These are phyloP conservation scores for Pseudogymnoascus sp. DNA, from an alignment of 2,329 filamentous ascomycete genomes.

Conservation along the genomic window DNA sequence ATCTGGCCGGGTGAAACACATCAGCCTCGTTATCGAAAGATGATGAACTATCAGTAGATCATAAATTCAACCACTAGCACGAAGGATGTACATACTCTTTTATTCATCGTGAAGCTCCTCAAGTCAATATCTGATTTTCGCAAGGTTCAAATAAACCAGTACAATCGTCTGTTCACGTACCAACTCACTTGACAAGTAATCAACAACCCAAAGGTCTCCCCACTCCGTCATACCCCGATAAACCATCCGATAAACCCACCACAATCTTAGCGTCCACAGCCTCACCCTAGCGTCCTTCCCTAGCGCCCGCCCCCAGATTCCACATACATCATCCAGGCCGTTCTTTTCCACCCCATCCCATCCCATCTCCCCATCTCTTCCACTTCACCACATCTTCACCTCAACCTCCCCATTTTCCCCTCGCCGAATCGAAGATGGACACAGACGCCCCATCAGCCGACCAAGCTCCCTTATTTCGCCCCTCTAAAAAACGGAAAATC, in stretches of 20 bases:
- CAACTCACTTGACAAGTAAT: background rate
- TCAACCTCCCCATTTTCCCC: background rate
- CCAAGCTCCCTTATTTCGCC: constrained; percentile 37
- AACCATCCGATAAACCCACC: background rate
- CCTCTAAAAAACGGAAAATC: constrained; percentile 51
- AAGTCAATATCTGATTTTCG: background rate
- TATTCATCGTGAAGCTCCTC: background rate
- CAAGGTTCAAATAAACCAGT: background rate
- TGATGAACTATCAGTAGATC: background rate
- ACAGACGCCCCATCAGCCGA: too few relatives aligned
- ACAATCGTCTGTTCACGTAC: background rate
- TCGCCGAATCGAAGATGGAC: background rate
- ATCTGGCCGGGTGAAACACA: background rate
- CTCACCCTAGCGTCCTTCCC: background rate
- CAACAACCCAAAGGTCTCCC: background rate
- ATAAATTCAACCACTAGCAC: too few relatives aligned
- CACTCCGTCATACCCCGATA: background rate
- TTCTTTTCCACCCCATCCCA: background rate
- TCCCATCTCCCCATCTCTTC: background rate
- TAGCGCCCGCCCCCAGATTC: background rate
- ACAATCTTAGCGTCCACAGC: background rate
- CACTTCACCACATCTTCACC: background rate
- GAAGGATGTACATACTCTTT: background rate
- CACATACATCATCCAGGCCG: background rate
- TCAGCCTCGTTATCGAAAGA: background rate